A percentile compares a stretch with the other conserved stretches of the same genome.
phyloP scores from a whole-genome alignment of 805 yeast genomes.

The Hanseniaspora thailandica region DNA sequence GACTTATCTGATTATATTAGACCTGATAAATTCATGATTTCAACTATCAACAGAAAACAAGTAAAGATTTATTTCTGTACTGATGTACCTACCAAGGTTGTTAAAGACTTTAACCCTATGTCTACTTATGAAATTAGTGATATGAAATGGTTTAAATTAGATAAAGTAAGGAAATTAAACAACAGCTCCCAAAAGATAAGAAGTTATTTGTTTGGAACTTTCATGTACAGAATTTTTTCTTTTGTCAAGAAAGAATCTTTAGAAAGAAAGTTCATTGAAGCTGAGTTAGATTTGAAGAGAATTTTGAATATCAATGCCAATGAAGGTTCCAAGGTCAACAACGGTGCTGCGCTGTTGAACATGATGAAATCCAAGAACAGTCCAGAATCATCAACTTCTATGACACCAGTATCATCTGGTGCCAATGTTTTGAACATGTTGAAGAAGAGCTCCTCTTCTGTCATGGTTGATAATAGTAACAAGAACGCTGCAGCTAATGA shows the following conservation, averaged over 20 bases:
- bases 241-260: slow-evolving; percentile 7
- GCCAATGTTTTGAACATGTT: slow-evolving; percentile 7
- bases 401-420: neutral
- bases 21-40: slow-evolving; percentile 64
- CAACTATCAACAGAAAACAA: slow-evolving; percentile 72
- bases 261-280: slow-evolving; percentile 11
- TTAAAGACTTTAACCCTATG: slow-evolving; percentile 56
- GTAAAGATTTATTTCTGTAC: slow-evolving; percentile 68
- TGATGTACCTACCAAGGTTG: slow-evolving; percentile 57
- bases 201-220: slow-evolving; percentile 32
- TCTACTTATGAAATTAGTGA: slow-evolving; percentile 80
- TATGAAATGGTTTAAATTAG: slow-evolving; percentile 68
- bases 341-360: neutral
- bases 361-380: slow-evolving; percentile 1
- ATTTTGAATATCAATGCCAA: slow-evolving; percentile 17
- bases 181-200: slow-evolving; percentile 27
- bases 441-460: neutral
- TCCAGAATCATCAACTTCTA: neutral
- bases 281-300: slow-evolving; percentile 12
- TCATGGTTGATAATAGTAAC: neutral
- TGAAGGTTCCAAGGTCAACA: slow-evolving; percentile 9
- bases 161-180: slow-evolving; percentile 29
- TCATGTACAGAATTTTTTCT: slow-evolving; percentile 33
- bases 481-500: slow-evolving; percentile 36
- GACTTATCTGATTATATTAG: slow-evolving; percentile 59